Conservation (phyloP, 2,329 filamentous ascomycete genomes). For the Fusarium temperatum region DNA sequence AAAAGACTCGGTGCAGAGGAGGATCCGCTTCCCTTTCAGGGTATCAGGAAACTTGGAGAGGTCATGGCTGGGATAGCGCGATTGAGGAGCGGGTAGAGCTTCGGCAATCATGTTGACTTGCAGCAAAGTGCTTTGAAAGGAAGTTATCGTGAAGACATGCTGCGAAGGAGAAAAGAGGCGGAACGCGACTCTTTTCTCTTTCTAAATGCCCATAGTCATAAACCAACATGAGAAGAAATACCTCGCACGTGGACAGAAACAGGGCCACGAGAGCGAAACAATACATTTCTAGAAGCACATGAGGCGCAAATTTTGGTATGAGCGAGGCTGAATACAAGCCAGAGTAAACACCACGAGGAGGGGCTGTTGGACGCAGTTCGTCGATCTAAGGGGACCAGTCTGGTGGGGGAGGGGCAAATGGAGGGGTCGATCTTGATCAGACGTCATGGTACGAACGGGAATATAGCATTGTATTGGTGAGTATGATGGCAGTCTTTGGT, state of each 20-base stretch:
- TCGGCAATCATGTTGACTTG: constrained; percentile 25
- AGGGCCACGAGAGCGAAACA: constrained; percentile 26
- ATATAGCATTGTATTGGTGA: constrained; percentile 16
- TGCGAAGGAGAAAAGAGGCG: constrained; percentile 5
- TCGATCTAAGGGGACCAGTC: constrained; percentile 28
- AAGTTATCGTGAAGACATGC: background rate
- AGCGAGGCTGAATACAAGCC: constrained; percentile 38
- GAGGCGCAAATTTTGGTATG: constrained; percentile 15
- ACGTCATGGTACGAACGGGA: constrained; percentile 16
- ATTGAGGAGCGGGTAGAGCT: background rate
- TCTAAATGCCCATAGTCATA: constrained; percentile 3
- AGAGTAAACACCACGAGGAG: constrained; percentile 44
- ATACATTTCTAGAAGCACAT: constrained; percentile 19
- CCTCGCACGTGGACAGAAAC: constrained; percentile 40
- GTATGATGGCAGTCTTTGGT: background rate
- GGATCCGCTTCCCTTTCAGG: constrained; percentile 68
- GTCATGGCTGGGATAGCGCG: constrained; percentile 47
- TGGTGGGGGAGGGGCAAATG: constrained; percentile 42
- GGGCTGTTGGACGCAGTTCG: constrained; percentile 44
- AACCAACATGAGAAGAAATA: constrained; percentile 16
- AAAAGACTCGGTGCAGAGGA: constrained; percentile 76
- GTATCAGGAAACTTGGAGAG: constrained; percentile 56
- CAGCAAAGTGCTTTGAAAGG: background rate
- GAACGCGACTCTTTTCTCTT: constrained; percentile 39
- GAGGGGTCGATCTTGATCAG: constrained; percentile 40